Conservation (phyloP, 2,329 filamentous ascomycete genomes). For the Penicillium griseofulvum region DNA sequence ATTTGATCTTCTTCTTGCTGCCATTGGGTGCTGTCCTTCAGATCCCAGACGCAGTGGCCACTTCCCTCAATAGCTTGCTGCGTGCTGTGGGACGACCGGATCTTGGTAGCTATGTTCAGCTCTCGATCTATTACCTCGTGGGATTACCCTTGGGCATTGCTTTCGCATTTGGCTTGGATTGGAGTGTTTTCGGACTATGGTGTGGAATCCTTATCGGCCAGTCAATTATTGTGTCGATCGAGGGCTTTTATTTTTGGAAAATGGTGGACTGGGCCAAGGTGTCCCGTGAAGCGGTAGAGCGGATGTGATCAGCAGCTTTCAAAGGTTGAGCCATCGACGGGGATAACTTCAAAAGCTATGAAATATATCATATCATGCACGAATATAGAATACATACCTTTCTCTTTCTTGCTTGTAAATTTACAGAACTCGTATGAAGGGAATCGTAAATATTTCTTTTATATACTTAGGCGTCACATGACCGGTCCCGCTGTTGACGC, state of each 20-base stretch:
- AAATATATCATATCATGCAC: neutral
- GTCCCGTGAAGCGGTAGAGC: constrained; percentile 4
- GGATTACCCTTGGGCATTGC: constrained; percentile 76
- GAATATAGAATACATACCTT: neutral
- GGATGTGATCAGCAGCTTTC: neutral
- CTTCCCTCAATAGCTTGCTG: constrained; percentile 76
- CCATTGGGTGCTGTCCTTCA: constrained; percentile 82
- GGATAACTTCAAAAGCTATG: neutral
- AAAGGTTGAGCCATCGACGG: neutral
- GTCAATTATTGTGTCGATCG: constrained; percentile 51
- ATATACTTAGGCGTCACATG: constrained; percentile 17
- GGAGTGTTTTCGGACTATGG: constrained; percentile 78
- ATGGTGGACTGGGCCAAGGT: constrained; percentile 12
- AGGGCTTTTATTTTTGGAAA: constrained; percentile 50
- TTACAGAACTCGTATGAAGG: neutral
- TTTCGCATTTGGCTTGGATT: constrained; percentile 69
- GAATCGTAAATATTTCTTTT: neutral
- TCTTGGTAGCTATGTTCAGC: constrained; percentile 78
- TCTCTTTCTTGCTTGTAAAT: neutral
- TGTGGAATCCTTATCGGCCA: constrained; percentile 68
- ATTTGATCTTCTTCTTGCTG: constrained; percentile 63
- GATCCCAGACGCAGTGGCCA: constrained; percentile 73
- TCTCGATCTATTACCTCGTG: constrained; percentile 77
- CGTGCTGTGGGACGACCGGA: constrained; percentile 80
- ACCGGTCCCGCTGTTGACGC: constrained; percentile 25